Conservation (phyloP, 768 basidiomycete genomes). For the Lactifluus hygrophoroides region DNA sequence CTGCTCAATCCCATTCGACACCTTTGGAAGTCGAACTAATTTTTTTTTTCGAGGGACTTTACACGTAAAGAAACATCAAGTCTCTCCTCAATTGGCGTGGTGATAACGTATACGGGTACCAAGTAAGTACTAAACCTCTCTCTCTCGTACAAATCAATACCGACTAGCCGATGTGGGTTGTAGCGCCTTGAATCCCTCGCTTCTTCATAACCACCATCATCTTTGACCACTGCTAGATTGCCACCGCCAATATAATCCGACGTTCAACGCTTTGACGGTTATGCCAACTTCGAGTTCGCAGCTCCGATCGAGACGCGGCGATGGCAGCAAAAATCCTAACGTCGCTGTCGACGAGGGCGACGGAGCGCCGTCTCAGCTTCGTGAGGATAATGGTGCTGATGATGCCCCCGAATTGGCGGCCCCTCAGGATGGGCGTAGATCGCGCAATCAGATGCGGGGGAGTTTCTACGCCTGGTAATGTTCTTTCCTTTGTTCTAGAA, state of each 20-base stretch:
- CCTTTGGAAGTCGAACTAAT: not conserved
- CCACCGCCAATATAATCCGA: no score
- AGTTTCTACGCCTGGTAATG: constrained; percentile 1
- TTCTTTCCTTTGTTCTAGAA: not conserved
- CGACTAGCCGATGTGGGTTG: not conserved
- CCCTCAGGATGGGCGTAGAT: not conserved
- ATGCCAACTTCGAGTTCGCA: not conserved
- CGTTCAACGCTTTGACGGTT: no score
- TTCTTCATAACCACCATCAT: not conserved
- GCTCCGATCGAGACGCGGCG: constrained; percentile 1
- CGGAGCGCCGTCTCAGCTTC: constrained; percentile 1
- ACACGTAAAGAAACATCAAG: not conserved
- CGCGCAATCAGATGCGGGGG: not conserved
- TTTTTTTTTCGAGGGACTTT: no score
- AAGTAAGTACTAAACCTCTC: not conserved
- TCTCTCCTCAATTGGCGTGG: no score
- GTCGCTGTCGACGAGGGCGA: not conserved
- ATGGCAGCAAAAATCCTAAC: constrained; percentile 4
- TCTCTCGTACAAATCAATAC: not conserved
- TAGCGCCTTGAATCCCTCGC: not conserved
- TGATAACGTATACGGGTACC: not conserved
- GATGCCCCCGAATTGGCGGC: not conserved
- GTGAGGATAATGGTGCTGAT: not conserved
- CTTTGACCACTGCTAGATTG: not conserved
- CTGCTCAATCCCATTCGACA: not conserved